These are phyloP conservation scores for Geranomyces variabilis DNA, from an alignment of 192 early-diverging fungal genomes.

Conservation along the genomic window DNA sequence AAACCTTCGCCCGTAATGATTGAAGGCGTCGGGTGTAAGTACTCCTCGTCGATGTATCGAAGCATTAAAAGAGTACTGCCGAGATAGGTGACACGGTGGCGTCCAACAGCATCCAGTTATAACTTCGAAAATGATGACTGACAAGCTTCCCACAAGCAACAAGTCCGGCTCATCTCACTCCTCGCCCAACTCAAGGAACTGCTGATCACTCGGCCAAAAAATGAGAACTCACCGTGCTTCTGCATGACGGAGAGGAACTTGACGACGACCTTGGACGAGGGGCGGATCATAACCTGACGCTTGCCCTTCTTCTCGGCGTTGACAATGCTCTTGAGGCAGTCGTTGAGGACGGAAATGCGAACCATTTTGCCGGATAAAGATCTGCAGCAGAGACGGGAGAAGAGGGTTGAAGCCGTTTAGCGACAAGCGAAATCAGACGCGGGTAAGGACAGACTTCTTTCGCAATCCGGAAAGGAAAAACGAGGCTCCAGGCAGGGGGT, in stretches of 20 bases:
- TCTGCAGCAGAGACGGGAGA: no score
- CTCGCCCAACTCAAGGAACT: no score
- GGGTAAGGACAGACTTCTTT: no score
- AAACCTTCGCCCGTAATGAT: constrained; percentile 24
- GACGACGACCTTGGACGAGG: constrained; percentile 97
- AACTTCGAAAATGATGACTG: constrained; percentile 68
- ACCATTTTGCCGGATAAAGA: constrained; percentile 69
- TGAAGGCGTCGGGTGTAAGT: constrained; percentile 57
- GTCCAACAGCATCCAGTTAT: constrained; percentile 74
- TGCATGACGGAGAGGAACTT: constrained; percentile 99
- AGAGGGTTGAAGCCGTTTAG: no score
- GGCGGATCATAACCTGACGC: constrained; percentile 96
- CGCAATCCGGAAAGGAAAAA: not conserved
- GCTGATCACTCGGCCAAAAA: not conserved
- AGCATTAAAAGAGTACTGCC: constrained; percentile 75
- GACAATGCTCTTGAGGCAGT: constrained; percentile 98
- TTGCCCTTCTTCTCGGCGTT: constrained; percentile 99
- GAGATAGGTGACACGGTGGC: constrained; percentile 44
- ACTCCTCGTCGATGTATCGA: constrained; percentile 59
- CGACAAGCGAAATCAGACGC: no score
- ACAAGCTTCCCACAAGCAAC: not conserved
- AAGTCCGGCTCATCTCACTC: not conserved
- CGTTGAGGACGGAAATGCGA: constrained; percentile 89
- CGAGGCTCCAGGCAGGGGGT: not conserved
- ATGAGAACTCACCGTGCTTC: constrained; percentile 80